phyloP scores from a whole-genome alignment of 179 eudicot genomes.

The Monotropa hypopitys region DNA sequence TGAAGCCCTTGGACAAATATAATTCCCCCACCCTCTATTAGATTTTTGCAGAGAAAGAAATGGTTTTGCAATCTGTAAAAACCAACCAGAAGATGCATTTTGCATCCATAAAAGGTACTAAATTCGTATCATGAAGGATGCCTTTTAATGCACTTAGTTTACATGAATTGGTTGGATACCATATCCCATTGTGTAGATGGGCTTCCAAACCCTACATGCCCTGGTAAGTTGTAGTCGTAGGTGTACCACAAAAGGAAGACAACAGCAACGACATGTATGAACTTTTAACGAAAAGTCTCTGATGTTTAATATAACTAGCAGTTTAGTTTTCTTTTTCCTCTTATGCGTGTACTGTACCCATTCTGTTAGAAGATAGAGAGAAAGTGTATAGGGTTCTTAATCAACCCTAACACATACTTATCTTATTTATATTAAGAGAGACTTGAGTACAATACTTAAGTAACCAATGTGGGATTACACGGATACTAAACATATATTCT shows the following conservation, averaged over 20 bases:
- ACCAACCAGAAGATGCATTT: neutral
- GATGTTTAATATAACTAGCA: neutral
- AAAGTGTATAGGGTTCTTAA: no score
- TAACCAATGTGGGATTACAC: no score
- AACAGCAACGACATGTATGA: neutral
- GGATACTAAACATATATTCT: no score
- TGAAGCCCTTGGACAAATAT: neutral
- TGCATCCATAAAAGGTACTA: neutral
- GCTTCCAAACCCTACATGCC: neutral
- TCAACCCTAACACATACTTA: no score
- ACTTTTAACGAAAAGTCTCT: neutral
- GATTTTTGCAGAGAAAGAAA: conserved; percentile 3
- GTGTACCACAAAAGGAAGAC: neutral
- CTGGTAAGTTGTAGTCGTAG: neutral
- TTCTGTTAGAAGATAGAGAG: no score
- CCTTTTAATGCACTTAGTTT: neutral
- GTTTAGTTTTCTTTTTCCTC: neutral
- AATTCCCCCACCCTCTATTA: neutral
- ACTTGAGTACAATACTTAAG: no score
- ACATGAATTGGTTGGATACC: neutral
- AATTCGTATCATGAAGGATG: neutral
- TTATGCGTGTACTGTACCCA: neutral
- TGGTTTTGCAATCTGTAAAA: neutral
- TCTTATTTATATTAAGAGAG: no score
- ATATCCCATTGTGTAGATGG: neutral